These are phyloP conservation scores for Leccinum truebloodii DNA, from an alignment of 768 basidiomycete species.

Conservation along the genomic window DNA sequence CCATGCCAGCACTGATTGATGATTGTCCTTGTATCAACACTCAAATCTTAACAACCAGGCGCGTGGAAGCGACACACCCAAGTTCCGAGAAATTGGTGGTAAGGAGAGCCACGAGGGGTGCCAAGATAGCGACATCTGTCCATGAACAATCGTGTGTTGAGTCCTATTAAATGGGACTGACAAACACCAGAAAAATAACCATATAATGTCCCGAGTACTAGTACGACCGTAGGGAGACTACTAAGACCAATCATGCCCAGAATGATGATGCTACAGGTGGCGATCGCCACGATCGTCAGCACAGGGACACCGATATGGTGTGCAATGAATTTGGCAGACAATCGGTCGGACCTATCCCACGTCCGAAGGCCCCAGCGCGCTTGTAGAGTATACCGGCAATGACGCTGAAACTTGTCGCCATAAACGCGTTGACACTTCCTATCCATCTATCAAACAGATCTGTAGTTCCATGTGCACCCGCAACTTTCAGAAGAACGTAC, in stretches of 20 bases:
- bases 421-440: conserved; percentile 47
- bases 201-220: conserved; percentile 40
- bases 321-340: conserved; percentile 47
- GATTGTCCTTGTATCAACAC: too few relatives aligned
- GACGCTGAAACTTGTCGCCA: conserved; percentile 33
- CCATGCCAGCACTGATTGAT: too few relatives aligned
- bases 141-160: background rate
- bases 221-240: conserved; percentile 35
- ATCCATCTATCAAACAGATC: conserved; percentile 36
- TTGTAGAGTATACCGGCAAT: conserved; percentile 44
- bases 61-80: too few relatives aligned
- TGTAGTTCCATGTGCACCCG: background rate
- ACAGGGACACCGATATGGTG: conserved; percentile 43
- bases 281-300: conserved; percentile 38
- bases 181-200: conserved; percentile 50
- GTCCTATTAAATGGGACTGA: conserved; percentile 19
- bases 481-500: background rate
- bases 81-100: too few relatives aligned
- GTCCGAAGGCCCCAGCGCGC: too few relatives aligned
- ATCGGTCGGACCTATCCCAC: conserved; percentile 41
- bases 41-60: too few relatives aligned
- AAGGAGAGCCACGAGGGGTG: too few relatives aligned
- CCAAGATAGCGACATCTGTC: too few relatives aligned
- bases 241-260: conserved; percentile 35
- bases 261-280: conserved; percentile 37